These are phyloP conservation scores for Asterionellopsis glacialis DNA, from an alignment of 108 stramenopile genomes.

Conservation along the genomic window DNA sequence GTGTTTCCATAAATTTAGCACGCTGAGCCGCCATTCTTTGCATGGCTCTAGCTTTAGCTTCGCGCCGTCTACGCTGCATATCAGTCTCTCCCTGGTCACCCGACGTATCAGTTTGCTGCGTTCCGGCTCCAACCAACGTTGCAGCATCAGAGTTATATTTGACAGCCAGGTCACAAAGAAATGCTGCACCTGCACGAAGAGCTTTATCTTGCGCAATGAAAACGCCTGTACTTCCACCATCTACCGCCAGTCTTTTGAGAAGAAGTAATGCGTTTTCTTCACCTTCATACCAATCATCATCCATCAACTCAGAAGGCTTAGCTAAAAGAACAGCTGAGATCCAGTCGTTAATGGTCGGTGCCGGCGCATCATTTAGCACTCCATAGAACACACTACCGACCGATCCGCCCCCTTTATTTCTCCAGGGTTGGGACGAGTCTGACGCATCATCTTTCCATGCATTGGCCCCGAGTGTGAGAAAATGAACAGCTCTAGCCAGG, in stretches of 20 bases:
- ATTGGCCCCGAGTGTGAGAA: slow-evolving; percentile 75
- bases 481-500: slow-evolving; percentile 67
- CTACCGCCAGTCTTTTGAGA: slow-evolving; percentile 48
- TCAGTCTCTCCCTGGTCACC: slow-evolving; percentile 25
- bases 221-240: slow-evolving; percentile 32
- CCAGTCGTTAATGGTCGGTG: slow-evolving; percentile 67
- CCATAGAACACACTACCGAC: slow-evolving; percentile 62
- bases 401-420: slow-evolving; percentile 46
- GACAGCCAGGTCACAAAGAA: slow-evolving; percentile 71
- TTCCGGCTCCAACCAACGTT: slow-evolving; percentile 20
- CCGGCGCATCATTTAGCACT: slow-evolving; percentile 9
- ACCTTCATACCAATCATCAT: slow-evolving; percentile 52
- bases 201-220: slow-evolving; percentile 71
- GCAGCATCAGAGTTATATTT: slow-evolving; percentile 47
- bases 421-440: slow-evolving; percentile 30
- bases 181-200: slow-evolving; percentile 68
- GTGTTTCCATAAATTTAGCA: slow-evolving; percentile 65
- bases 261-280: slow-evolving; percentile 58
- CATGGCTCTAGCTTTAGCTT: slow-evolving; percentile 69
- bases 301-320: slow-evolving; percentile 45
- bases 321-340: slow-evolving; percentile 47
- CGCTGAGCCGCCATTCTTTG: slow-evolving; percentile 65
- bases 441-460: slow-evolving; percentile 54
- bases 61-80: slow-evolving; percentile 46
- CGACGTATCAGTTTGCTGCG: not conserved